Conservation (phyloP, 2,329 filamentous ascomycete species). For the Saccharata proteae region DNA sequence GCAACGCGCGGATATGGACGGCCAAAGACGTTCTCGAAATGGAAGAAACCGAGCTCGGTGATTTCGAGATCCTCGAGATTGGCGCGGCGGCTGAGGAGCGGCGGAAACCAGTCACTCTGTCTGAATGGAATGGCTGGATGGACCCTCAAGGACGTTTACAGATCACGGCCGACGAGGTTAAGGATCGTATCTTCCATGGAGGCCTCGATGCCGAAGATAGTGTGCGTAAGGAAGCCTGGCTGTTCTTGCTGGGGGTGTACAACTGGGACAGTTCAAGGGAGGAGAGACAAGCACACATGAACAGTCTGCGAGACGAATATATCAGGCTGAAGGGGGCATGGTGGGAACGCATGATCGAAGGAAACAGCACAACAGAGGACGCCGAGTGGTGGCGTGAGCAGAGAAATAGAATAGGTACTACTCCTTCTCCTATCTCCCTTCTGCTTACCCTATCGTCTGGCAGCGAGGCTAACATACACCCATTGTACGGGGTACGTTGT, state of each 20-base stretch:
- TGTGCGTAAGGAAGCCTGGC: constrained; percentile 91
- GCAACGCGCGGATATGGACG: constrained; percentile 81
- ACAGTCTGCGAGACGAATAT: constrained; percentile 83
- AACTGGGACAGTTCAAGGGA: constrained; percentile 85
- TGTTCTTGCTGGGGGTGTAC: constrained; percentile 83
- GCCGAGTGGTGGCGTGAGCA: constrained; percentile 97
- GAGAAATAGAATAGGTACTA: constrained; percentile 78
- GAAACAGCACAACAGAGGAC: constrained; percentile 65
- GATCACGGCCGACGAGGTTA: constrained; percentile 81
- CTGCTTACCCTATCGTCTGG: too few relatives aligned
- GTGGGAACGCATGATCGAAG: constrained; percentile 89
- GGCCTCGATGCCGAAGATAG: constrained; percentile 81
- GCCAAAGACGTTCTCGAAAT: constrained; percentile 84
- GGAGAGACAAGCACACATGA: constrained; percentile 70
- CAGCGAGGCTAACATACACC: constrained; percentile 37
- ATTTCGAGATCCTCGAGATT: constrained; percentile 84
- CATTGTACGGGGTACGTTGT: constrained; percentile 41
- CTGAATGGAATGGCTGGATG: constrained; percentile 90
- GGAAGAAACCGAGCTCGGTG: constrained; percentile 87
- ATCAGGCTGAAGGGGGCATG: constrained; percentile 85
- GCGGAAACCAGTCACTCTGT: constrained; percentile 62
- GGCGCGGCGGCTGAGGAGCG: constrained; percentile 65
- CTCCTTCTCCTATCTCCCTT: constrained; percentile 3
- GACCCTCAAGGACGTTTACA: constrained; percentile 62
- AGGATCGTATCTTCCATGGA: constrained; percentile 94